Percentiles rank a stretch among this genome's conserved stretches.
These are phyloP conservation scores for Zostera marina DNA, from an alignment of 116 monocot species.

Conservation along the genomic window DNA sequence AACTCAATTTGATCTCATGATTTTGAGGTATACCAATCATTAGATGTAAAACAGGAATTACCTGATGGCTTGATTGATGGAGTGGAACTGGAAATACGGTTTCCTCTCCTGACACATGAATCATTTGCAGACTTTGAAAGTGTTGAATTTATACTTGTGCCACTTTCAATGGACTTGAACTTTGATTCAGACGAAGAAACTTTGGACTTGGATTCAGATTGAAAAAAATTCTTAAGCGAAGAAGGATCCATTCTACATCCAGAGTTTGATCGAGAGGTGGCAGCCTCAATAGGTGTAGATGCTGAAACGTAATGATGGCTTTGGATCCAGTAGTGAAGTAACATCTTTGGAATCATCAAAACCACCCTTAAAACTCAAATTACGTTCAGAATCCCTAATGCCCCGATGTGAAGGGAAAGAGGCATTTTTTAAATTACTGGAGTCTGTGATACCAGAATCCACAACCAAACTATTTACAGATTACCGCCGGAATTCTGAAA, in stretches of 20 bases:
- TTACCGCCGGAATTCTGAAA: neutral
- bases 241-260: slow-evolving; percentile 3
- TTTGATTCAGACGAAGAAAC: neutral
- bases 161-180: neutral
- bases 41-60: slow-evolving; percentile 8
- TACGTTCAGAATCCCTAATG: neutral
- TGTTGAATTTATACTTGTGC: slow-evolving; percentile 9
- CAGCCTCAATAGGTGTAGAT: neutral
- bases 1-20: slow-evolving; percentile 22
- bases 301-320: neutral
- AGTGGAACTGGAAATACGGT: slow-evolving; percentile 8
- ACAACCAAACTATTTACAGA: neutral
- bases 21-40: slow-evolving; percentile 16
- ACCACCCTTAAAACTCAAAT: slow-evolving; percentile 4
- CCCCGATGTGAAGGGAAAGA: neutral
- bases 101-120: slow-evolving; percentile 7
- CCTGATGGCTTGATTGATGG: slow-evolving; percentile 9
- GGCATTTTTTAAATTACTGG: neutral
- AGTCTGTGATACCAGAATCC: neutral
- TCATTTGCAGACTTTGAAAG: neutral
- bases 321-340: neutral
- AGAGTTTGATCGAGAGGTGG: slow-evolving; percentile 3
- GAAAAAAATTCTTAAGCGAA: neutral
- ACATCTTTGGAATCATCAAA: neutral
- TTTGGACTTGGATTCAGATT: neutral